Conservation (phyloP, 2,329 filamentous ascomycete genomes). For the Penicillium janthinellum region DNA sequence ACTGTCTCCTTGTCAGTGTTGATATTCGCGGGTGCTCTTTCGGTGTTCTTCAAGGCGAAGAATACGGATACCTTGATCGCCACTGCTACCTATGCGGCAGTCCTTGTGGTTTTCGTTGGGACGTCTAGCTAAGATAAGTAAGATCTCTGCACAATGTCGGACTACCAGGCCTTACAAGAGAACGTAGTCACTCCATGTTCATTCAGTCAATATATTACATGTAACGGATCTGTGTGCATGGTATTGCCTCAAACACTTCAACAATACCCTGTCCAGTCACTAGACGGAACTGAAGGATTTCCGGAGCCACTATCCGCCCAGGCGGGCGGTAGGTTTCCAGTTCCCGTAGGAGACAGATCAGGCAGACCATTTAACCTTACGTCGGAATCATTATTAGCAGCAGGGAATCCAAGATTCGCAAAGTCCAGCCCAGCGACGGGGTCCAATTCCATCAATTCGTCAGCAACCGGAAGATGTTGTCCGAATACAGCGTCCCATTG, state of each 20-base stretch:
- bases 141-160: no score
- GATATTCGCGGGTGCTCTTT: no score
- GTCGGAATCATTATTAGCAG: neutral
- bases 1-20: no score
- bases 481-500: constrained; percentile 54
- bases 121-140: no score
- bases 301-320: constrained; percentile 13
- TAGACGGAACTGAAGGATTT: constrained; percentile 1
- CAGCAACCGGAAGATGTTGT: constrained; percentile 47
- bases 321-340: constrained; percentile 1
- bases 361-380: constrained; percentile 4
- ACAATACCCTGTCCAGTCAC: constrained; percentile 16
- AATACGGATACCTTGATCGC: no score
- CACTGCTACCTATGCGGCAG: no score
- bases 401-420: constrained; percentile 27
- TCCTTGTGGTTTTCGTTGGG: no score
- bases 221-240: neutral
- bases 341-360: neutral
- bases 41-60: no score
- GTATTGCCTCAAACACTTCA: neutral
- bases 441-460: constrained; percentile 48
- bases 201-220: neutral
- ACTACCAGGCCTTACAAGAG: no score
- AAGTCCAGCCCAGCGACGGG: constrained; percentile 40
- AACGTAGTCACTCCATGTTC: neutral